A percentile compares a stretch with the other conserved stretches of the same genome.
Evolutionary conservation across 1,284 basidiomycete species (phyloP).

Genomic region (Leccinum variabile): DNA sequence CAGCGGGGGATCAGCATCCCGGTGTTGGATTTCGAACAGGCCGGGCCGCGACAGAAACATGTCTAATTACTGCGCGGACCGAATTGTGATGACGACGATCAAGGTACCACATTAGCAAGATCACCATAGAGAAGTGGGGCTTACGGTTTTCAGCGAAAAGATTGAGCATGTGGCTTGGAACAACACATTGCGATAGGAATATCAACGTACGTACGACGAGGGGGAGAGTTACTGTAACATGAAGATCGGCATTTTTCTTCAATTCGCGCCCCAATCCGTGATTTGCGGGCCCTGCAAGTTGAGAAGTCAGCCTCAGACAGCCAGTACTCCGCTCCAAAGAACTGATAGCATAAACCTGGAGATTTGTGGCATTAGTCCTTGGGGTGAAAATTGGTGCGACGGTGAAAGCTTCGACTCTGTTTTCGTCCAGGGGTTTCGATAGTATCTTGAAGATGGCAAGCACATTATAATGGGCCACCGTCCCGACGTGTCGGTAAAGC

Average conservation of each 20-base stretch:
- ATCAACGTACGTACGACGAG: background rate
- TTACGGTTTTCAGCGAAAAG: background rate
- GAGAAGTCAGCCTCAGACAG: background rate
- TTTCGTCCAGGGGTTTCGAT: background rate
- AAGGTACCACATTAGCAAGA: conserved; percentile 1
- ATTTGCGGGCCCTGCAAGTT: background rate
- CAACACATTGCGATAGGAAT: background rate
- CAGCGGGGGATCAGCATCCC: background rate
- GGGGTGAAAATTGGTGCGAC: background rate
- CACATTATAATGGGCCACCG: too few species aligned
- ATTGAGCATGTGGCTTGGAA: background rate
- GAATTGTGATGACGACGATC: background rate
- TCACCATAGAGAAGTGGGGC: background rate
- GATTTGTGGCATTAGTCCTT: background rate
- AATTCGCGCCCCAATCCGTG: background rate
- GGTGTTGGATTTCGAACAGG: conserved; percentile 8
- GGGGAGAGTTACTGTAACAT: background rate
- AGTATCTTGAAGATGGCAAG: background rate
- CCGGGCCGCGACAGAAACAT: background rate
- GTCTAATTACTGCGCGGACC: background rate
- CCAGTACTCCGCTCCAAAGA: background rate
- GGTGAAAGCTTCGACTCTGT: background rate
- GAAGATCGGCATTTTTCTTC: background rate
- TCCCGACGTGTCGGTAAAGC: background rate
- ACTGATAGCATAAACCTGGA: background rate